Evolutionary conservation across 805 yeast genomes (phyloP).

Genomic region (Starmerella apicola): DNA sequence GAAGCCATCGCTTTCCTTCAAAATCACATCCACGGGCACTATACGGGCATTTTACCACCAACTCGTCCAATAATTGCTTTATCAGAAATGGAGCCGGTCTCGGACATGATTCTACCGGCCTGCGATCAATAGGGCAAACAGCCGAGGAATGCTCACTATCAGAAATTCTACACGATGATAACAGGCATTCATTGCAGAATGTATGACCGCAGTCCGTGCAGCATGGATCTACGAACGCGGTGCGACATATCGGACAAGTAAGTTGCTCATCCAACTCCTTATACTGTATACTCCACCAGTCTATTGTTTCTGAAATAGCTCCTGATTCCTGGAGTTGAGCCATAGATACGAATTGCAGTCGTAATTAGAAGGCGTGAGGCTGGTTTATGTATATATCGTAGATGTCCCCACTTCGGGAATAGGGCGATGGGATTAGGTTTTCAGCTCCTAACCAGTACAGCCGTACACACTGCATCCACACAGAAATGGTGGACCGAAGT

Average conservation of each 20-base stretch:
- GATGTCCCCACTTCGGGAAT: too few species aligned
- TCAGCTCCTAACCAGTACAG: too few species aligned
- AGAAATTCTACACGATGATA: conserved; percentile 19
- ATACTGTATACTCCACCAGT: conserved; percentile 25
- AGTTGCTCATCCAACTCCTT: conserved; percentile 22
- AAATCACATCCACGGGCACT: conserved; percentile 42
- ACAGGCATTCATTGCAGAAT: conserved; percentile 46
- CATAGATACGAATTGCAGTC: too few species aligned
- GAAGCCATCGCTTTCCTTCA: conserved; percentile 47
- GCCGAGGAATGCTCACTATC: conserved; percentile 8
- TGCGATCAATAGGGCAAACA: conserved; percentile 52
- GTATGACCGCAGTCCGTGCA: conserved; percentile 60
- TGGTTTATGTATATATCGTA: too few species aligned
- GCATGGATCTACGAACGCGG: conserved; percentile 48
- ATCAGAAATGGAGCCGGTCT: conserved; percentile 47
- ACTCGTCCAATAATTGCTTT: conserved; percentile 48
- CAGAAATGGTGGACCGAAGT: too few species aligned
- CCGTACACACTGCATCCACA: too few species aligned
- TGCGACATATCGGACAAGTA: conserved; percentile 54
- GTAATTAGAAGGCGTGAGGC: too few species aligned
- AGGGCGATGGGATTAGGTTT: too few species aligned
- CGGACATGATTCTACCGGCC: conserved; percentile 32
- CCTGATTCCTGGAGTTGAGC: conserved; percentile 5
- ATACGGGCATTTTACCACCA: conserved; percentile 45
- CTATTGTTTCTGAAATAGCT: conserved; percentile 14